These are phyloP conservation scores for Corylus avellana DNA, from an alignment of 306 rosid species.

Conservation along the genomic window DNA sequence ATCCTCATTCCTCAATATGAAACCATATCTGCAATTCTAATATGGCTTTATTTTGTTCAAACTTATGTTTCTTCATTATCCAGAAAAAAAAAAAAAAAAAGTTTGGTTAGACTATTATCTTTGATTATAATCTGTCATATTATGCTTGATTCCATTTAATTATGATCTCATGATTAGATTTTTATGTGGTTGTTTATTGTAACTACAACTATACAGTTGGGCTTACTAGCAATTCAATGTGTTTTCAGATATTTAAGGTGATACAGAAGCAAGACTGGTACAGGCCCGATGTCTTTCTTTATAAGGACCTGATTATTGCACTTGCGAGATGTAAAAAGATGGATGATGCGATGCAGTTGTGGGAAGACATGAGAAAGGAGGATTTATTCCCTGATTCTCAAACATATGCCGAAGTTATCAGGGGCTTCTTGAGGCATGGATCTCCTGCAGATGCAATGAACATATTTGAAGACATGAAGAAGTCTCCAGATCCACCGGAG, in stretches of 20 bases:
- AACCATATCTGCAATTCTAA: neutral
- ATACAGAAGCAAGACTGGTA: constrained; percentile 88
- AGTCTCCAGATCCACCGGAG: constrained; percentile 94
- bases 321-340: constrained; percentile 72
- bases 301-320: constrained; percentile 81
- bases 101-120: neutral
- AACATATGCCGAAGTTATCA: constrained; percentile 81
- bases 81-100: no score
- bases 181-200: constrained; percentile 14
- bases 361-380: constrained; percentile 82
- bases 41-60: neutral
- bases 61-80: neutral
- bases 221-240: constrained; percentile 30
- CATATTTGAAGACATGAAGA: constrained; percentile 87
- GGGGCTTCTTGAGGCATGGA: constrained; percentile 84
- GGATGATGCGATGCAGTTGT: constrained; percentile 74
- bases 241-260: constrained; percentile 66
- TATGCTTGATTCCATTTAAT: no score
- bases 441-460: constrained; percentile 96
- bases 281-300: constrained; percentile 65
- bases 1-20: neutral
- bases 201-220: constrained; percentile 5
- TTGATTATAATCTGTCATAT: neutral
- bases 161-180: constrained; percentile 1
- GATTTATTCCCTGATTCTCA: constrained; percentile 75